Conservation (phyloP, 495 filamentous ascomycete species). For the Penicillium waksmanii region DNA sequence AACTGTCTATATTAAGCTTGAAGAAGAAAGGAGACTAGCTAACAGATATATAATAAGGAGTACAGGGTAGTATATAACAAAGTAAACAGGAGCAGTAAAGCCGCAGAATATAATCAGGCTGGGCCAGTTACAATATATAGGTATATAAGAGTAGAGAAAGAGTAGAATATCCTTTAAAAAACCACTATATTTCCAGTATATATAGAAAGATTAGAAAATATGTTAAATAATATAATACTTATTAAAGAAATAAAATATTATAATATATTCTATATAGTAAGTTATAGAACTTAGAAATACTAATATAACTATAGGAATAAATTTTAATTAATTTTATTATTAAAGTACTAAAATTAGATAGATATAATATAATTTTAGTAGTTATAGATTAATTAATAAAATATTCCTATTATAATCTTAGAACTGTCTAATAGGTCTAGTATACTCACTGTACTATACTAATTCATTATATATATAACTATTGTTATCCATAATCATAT, state of each 20-base stretch:
- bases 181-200: constrained; percentile 9
- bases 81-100: neutral
- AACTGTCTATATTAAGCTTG: no score
- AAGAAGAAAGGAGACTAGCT: no score
- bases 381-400: no score
- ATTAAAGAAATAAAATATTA: constrained; percentile 4
- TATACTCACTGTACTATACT: no score
- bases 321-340: constrained; percentile 31
- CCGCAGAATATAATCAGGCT: constrained; percentile 11
- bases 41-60: no score
- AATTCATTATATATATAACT: no score
- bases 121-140: neutral
- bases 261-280: constrained; percentile 12
- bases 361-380: constrained; percentile 14
- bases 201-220: constrained; percentile 7
- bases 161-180: constrained; percentile 14
- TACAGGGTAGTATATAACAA: no score
- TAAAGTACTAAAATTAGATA: constrained; percentile 8
- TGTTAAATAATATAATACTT: constrained; percentile 16
- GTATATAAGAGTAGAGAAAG: constrained; percentile 13
- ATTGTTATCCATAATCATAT: no score
- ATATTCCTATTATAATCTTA: no score
- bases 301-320: constrained; percentile 13
- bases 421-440: no score
- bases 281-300: constrained; percentile 13